Evolutionary conservation across 2,329 filamentous ascomycete species (phyloP), one percentile per base, ranked within the genome.

Genomic region (Penicillium sp.): DNA sequence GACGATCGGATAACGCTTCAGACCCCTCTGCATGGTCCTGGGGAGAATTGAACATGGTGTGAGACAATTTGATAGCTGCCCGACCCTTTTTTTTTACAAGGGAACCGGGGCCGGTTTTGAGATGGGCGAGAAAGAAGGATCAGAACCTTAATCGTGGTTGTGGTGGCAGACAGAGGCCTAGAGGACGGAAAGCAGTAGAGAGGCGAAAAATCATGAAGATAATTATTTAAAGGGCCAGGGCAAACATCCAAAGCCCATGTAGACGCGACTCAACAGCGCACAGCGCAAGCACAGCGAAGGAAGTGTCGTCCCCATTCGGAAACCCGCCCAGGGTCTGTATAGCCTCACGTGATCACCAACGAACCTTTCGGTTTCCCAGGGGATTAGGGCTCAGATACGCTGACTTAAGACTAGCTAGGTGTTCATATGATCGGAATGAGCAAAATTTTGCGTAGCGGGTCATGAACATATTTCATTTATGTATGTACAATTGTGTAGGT

Each of bases 321-420:
- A 36, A 23, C 36, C 34, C 34, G 27, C 27, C 32, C 32, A 34
- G 13, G 36, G 21, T 40, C 37, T 40, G 37, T 40, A 40, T 29
- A 29, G 39, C 23, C 26, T 42, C 39, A 42, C 39, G 39, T 29
- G 39, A 42, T 27, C 39, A 10, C 37, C 37, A 40, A 18, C n/a
- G 8, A 17, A 9, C 37, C 37, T n/a, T 40, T 15, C 10, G 7
- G 2, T 17, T 40, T n/a, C n/a, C n/a, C n/a, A n/a, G n/a, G n/a
- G n/a, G n/a, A n/a, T n/a, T n/a, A n/a, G n/a, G n/a, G n/a, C n/a
- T n/a, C n/a, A n/a, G n/a, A n/a, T n/a, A n/a, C n/a, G n/a, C n/a
- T n/a, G n/a, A n/a, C n/a, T n/a, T n/a, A n/a, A n/a, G n/a, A n/a
- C n/a, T n/a, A n/a, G n/a, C n/a, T n/a, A n/a, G n/a, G n/a, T n/a